Evolutionary conservation across 257 asterid genomes (phyloP).

Genomic region (Ilex aquifolium): DNA sequence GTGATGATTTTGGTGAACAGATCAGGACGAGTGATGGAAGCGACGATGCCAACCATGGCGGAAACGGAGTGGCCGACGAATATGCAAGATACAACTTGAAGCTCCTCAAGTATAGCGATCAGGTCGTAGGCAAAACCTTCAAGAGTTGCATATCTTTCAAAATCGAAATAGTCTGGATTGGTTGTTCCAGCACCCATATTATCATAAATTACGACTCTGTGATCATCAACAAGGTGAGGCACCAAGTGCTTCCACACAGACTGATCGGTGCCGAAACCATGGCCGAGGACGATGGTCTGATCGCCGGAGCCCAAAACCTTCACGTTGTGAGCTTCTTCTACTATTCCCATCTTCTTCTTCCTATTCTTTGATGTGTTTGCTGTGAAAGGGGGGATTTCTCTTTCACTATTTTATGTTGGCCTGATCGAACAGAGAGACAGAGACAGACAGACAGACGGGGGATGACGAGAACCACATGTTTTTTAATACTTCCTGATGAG

Average conservation of each 20-base stretch:
- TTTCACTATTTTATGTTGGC: no score
- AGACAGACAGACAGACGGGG: no score
- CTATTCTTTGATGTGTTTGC: no score
- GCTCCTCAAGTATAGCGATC: constrained; percentile 36
- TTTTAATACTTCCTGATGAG: no score
- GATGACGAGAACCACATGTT: no score
- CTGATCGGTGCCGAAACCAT: constrained; percentile 47
- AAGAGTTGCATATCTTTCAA: constrained; percentile 32
- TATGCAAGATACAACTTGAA: constrained; percentile 20
- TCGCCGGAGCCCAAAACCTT: constrained; percentile 30
- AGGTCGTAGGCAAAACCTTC: constrained; percentile 43
- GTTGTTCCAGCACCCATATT: constrained; percentile 52
- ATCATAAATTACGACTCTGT: constrained; percentile 32
- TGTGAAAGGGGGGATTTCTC: no score
- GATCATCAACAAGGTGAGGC: constrained; percentile 36
- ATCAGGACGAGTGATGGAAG: constrained; percentile 39
- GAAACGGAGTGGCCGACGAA: constrained; percentile 40
- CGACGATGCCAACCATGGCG: constrained; percentile 37
- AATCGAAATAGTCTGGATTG: constrained; percentile 45
- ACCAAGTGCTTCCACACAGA: constrained; percentile 43
- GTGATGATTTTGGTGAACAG: constrained; percentile 33
- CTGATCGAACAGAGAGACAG: no score
- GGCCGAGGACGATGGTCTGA: constrained; percentile 29
- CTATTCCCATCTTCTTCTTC: constrained; percentile 19
- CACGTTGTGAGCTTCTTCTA: constrained; percentile 40